Percentiles rank a stretch among this genome's conserved stretches.
phyloP scores from a whole-genome alignment of 208 protist genomes.

The Wallacemonas collosoma region DNA sequence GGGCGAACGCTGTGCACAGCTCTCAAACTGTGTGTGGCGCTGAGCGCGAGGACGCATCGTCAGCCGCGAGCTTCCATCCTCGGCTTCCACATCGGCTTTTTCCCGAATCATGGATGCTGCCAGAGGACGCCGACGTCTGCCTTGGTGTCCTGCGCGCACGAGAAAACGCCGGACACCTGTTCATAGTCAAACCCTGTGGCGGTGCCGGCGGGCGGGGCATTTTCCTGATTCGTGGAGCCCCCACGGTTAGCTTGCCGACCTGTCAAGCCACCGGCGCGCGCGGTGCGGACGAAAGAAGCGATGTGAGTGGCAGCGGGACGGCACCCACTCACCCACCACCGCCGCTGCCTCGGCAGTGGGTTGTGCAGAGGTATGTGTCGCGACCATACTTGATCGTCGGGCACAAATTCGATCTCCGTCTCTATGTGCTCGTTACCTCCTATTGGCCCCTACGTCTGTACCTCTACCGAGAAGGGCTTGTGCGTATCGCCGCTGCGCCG shows the following conservation, averaged over 20 bases:
- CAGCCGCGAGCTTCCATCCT: not conserved
- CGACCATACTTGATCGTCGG: conserved; percentile 82
- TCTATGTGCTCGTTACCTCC: conserved; percentile 92
- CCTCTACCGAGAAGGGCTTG: conserved; percentile 87
- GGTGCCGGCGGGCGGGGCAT: conserved; percentile 74
- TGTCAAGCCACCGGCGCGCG: conserved; percentile 1
- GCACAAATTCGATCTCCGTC: conserved; percentile 93
- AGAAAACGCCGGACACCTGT: conserved; percentile 38
- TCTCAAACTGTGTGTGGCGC: no score
- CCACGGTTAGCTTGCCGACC: not conserved
- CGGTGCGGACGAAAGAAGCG: not conserved
- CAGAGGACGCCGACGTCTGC: conserved; percentile 44
- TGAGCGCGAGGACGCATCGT: no score
- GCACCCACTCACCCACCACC: not conserved
- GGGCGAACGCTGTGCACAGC: not conserved
- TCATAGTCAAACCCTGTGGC: conserved; percentile 78
- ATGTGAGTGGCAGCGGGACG: not conserved
- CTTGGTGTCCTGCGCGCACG: conserved; percentile 23
- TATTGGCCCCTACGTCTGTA: conserved; percentile 83
- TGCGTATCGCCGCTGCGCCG: conserved; percentile 80
- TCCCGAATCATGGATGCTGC: conserved; percentile 54
- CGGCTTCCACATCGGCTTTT: conserved; percentile 28
- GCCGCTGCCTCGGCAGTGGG: conserved; percentile 14
- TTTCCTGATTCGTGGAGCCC: conserved; percentile 38
- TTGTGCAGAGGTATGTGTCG: conserved; percentile 81